These are phyloP conservation scores for Rubroshorea leprosula DNA, from an alignment of 345 rosid genomes.

Conservation along the genomic window DNA sequence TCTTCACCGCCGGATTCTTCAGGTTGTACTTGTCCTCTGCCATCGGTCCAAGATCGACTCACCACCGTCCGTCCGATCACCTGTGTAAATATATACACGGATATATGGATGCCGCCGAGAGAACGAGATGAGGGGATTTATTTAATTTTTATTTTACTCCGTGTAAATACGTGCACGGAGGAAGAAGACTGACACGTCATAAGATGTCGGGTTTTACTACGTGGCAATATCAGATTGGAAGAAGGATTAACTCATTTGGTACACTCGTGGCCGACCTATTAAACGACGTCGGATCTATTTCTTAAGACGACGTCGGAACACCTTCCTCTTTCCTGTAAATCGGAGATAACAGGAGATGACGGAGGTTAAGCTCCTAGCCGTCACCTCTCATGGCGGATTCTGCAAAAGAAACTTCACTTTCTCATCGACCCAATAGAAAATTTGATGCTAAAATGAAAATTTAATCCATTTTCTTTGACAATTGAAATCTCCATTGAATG, in stretches of 20 bases:
- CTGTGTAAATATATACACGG: not conserved
- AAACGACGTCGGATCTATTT: too few relatives aligned
- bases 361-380: too few relatives aligned
- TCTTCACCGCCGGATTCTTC: slow-evolving; percentile 94
- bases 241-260: not conserved
- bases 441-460: not conserved
- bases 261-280: too few relatives aligned
- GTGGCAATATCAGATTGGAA: slow-evolving; percentile 29
- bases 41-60: slow-evolving; percentile 26
- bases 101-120: not conserved
- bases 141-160: too few relatives aligned
- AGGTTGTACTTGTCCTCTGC: slow-evolving; percentile 81
- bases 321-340: too few relatives aligned
- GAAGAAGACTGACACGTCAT: not conserved
- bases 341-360: too few relatives aligned
- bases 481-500: too few relatives aligned
- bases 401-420: not conserved
- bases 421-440: not conserved
- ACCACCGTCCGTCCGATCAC: slow-evolving; percentile 11
- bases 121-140: not conserved
- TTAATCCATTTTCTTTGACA: too few relatives aligned
- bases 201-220: slow-evolving; percentile 1
- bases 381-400: too few relatives aligned
- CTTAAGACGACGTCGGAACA: too few relatives aligned
- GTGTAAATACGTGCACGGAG: too few relatives aligned